Base-by-base conservation (phyloP, 306 rosid species). In the Acacia melanoxylon region DNA sequence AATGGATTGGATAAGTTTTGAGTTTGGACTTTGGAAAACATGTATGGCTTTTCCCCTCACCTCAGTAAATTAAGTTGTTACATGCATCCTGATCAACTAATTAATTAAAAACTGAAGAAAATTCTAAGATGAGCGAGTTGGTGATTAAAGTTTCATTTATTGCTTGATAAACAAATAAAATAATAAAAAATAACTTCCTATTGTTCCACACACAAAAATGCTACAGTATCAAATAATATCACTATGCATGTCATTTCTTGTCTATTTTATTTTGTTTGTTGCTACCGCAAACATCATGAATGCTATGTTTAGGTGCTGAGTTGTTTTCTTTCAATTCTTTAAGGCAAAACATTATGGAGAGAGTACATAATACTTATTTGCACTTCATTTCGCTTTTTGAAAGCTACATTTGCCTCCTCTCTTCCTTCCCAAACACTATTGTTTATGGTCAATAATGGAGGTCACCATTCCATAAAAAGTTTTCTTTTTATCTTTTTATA, bases 271-370 rank as follows among this genome's bases (percentile, higher is more conserved):
- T 59, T 20, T 29, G 31, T 61, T 13, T 25, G 16, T 4, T 61
- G 35, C 35, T 25, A 61, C 67, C 67, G n/a, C n/a, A 61, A 61
- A 61, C 67, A 61, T 61, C 16, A 61, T 25, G 67, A 61, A 61
- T 61, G 67, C 33, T 24, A 61, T 61, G 67, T 61, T 77, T 85
- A 81, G 88, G 85, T 74, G 75, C 14, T 24, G 2, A 41, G 85
- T 86, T 68, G 59, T 74, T 63, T 82, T 88, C 82, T 61, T 73
- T 67, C 68, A 44, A 61, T 49, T 25, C 72, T 83, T 74, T n/a
- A 73, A 76, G 81, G 59, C 22, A 77, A 72, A 70, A 63, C 62
- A 54, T 56, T 31, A 24, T 65, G 19, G 6, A 5, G 19, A 22
- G 19, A 4, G 5, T n/a, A 11, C 35, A 69, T 68, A 72, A n/a